Evolutionary conservation across 148 eudicot species (phyloP).

Genomic region (Silene latifolia): DNA sequence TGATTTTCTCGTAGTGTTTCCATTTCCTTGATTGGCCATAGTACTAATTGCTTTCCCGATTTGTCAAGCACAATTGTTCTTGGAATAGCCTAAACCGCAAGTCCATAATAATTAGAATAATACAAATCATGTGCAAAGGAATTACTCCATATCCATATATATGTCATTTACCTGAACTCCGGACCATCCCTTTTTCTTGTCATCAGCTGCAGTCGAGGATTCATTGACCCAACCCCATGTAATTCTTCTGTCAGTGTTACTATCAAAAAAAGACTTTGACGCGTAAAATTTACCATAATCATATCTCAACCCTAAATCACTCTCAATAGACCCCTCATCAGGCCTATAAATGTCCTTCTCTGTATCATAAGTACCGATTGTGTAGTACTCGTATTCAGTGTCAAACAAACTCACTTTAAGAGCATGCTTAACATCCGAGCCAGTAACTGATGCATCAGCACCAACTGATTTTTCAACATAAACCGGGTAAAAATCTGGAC

Average conservation of each 20-base stretch:
- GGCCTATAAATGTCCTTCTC: constrained; percentile 30
- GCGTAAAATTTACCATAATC: constrained; percentile 62
- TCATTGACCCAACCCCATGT: constrained; percentile 52
- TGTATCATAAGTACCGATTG: constrained; percentile 40
- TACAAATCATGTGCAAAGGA: background rate
- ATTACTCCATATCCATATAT: no score
- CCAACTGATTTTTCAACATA: constrained; percentile 22
- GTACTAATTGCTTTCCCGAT: constrained; percentile 40
- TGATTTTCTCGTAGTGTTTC: constrained; percentile 30
- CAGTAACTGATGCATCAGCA: constrained; percentile 33
- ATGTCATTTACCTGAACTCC: constrained; percentile 40
- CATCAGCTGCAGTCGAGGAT: constrained; percentile 28
- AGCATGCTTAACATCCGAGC: constrained; percentile 35
- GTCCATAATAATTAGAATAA: background rate
- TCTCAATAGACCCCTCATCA: constrained; percentile 33
- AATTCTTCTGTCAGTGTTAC: constrained; percentile 34
- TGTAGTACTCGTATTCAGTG: constrained; percentile 36
- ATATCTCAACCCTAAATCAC: constrained; percentile 30
- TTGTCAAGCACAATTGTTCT: constrained; percentile 45
- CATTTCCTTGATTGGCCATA: constrained; percentile 52
- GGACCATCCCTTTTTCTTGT: constrained; percentile 43
- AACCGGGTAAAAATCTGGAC: constrained; percentile 40
- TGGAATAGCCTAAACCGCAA: constrained; percentile 38
- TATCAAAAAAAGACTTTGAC: constrained; percentile 47
- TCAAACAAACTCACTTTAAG: constrained; percentile 37